Percentiles rank a stretch among this genome's conserved stretches.
Conservation (phyloP, 177 flowering plant species). For the Vitis hybrid region DNA sequence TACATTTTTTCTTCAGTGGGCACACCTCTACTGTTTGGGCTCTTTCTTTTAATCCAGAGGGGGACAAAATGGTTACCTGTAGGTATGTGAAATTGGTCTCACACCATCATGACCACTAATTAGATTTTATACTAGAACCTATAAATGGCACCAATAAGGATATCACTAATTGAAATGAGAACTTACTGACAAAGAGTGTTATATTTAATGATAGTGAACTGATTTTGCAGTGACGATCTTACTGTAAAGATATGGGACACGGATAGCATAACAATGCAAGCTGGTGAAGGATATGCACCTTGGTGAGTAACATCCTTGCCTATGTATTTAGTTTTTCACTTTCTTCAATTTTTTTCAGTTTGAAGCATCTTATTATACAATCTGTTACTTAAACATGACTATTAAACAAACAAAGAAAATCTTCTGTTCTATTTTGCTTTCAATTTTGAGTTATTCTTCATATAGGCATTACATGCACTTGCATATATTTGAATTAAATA, state of each 20-base stretch:
- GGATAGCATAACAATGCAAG: slow-evolving; percentile 32
- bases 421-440: too few relatives aligned
- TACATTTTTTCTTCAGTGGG: slow-evolving; percentile 50
- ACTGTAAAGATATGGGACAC: slow-evolving; percentile 84
- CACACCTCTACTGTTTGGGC: slow-evolving; percentile 94
- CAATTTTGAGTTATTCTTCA: too few relatives aligned
- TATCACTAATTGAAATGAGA: background rate
- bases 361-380: background rate
- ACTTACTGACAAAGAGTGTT: background rate
- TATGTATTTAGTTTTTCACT: background rate
- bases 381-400: background rate
- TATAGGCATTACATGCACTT: too few relatives aligned
- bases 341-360: background rate
- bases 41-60: slow-evolving; percentile 65
- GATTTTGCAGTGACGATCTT: slow-evolving; percentile 87
- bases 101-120: background rate
- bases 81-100: slow-evolving; percentile 43
- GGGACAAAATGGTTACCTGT: slow-evolving; percentile 84
- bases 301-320: slow-evolving; percentile 55
- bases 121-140: background rate
- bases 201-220: slow-evolving; percentile 5
- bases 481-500: too few relatives aligned
- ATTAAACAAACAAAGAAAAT: too few relatives aligned
- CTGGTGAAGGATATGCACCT: slow-evolving; percentile 50
- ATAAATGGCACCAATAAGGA: background rate